Conservation (phyloP, 2,329 filamentous ascomycete genomes). For the Fusarium sororula region DNA sequence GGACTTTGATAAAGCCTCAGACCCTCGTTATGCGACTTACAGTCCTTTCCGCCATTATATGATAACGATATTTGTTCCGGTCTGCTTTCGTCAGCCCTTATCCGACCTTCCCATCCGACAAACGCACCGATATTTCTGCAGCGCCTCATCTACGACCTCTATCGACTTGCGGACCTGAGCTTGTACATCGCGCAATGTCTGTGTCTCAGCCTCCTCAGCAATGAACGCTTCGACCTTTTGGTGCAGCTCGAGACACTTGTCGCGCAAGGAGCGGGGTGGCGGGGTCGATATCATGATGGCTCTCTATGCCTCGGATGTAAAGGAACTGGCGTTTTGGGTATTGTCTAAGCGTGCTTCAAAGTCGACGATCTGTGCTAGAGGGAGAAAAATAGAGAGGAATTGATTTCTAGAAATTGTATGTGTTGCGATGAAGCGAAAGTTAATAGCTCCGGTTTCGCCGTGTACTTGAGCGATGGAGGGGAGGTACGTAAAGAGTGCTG, state of each 20-base stretch:
- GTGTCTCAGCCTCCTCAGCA: slow-evolving; percentile 62
- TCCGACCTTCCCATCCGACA: background rate
- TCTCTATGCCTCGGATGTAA: slow-evolving; percentile 1
- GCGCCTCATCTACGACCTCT: slow-evolving; percentile 76
- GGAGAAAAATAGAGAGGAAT: background rate
- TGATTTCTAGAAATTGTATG: background rate
- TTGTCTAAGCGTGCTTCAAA: background rate
- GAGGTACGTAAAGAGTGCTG: slow-evolving; percentile 18
- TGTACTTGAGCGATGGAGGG: background rate
- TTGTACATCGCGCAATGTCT: slow-evolving; percentile 72
- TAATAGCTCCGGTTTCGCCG: slow-evolving; percentile 32
- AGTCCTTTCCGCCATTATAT: slow-evolving; percentile 98
- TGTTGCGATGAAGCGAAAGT: slow-evolving; percentile 5
- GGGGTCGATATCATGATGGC: slow-evolving; percentile 34
- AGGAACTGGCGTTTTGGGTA: background rate
- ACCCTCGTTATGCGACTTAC: background rate
- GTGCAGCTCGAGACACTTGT: slow-evolving; percentile 63
- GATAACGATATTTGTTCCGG: slow-evolving; percentile 84
- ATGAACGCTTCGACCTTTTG: slow-evolving; percentile 73
- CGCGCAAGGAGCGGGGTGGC: slow-evolving; percentile 44
- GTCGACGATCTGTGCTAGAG: background rate
- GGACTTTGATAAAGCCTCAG: too few relatives aligned
- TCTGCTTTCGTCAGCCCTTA: slow-evolving; percentile 54
- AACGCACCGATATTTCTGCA: slow-evolving; percentile 75
- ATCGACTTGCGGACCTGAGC: slow-evolving; percentile 77